Conservation (phyloP, 2,329 filamentous ascomycete species). For the Colletotrichum australisinense region DNA sequence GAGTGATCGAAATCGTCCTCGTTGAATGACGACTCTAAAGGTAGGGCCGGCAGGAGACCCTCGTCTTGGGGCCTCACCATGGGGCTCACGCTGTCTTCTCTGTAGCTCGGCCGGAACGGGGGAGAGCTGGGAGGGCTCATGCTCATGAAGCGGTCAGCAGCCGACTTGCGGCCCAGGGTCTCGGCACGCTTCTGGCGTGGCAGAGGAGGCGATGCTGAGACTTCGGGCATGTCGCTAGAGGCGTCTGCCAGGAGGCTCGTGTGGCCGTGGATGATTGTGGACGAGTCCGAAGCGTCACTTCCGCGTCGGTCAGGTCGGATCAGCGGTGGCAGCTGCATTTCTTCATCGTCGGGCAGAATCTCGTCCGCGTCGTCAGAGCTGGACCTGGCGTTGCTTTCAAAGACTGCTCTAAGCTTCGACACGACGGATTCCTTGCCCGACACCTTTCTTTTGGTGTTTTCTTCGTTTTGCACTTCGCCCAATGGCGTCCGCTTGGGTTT, state of each 20-base stretch:
- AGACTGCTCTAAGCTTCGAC: slow-evolving; percentile 3
- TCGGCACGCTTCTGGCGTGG: slow-evolving; percentile 42
- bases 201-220: slow-evolving; percentile 57
- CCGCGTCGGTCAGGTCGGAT: slow-evolving; percentile 43
- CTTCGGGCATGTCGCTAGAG: slow-evolving; percentile 56
- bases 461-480: slow-evolving; percentile 20
- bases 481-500: slow-evolving; percentile 22
- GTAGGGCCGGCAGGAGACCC: slow-evolving; percentile 49
- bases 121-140: slow-evolving; percentile 63
- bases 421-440: neutral
- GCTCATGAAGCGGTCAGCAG: slow-evolving; percentile 45
- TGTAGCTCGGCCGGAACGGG: slow-evolving; percentile 40
- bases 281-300: slow-evolving; percentile 50
- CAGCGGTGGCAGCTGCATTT: slow-evolving; percentile 50
- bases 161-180: slow-evolving; percentile 4
- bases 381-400: neutral
- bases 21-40: slow-evolving; percentile 55
- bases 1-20: slow-evolving; percentile 62
- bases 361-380: slow-evolving; percentile 3
- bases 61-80: slow-evolving; percentile 31
- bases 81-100: slow-evolving; percentile 28
- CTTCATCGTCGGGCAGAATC: slow-evolving; percentile 37
- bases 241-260: slow-evolving; percentile 52
- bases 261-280: slow-evolving; percentile 50
- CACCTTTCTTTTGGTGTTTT: slow-evolving; percentile 13